These are phyloP conservation scores for Cornus kousa DNA, from an alignment of 148 eudicot genomes.

Conservation along the genomic window DNA sequence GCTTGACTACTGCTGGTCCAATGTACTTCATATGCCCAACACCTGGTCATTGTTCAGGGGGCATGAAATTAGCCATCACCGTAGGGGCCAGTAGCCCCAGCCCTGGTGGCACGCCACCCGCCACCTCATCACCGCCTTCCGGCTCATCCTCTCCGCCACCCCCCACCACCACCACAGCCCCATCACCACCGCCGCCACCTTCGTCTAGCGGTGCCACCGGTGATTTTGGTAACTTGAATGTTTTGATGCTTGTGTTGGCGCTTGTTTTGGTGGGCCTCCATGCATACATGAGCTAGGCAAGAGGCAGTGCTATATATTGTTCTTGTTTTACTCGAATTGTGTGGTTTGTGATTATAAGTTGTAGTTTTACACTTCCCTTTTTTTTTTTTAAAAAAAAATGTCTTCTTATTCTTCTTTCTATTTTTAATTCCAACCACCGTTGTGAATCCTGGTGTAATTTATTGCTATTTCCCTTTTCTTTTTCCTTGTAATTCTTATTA, in stretches of 20 bases:
- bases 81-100: constrained; percentile 20
- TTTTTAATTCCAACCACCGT: too few relatives aligned
- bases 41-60: constrained; percentile 31
- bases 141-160: not conserved
- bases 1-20: constrained; percentile 25
- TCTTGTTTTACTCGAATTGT: not conserved
- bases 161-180: constrained; percentile 3
- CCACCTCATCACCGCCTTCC: constrained; percentile 13
- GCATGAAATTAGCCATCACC: constrained; percentile 40
- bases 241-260: constrained; percentile 14
- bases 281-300: constrained; percentile 43
- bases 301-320: constrained; percentile 48
- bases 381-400: too few relatives aligned
- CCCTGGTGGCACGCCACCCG: constrained; percentile 7
- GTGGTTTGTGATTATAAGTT: not conserved
- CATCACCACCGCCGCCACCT: not conserved
- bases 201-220: constrained; percentile 9
- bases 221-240: constrained; percentile 12
- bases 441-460: too few relatives aligned
- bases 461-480: too few relatives aligned
- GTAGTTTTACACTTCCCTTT: not conserved
- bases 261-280: constrained; percentile 25
- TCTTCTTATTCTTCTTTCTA: too few relatives aligned
- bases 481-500: too few relatives aligned
- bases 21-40: constrained; percentile 46